Evolutionary conservation across 192 early-diverging fungal genomes (phyloP), one percentile per base, ranked within the genome.

Genomic region (Coemansia javaensis): DNA sequence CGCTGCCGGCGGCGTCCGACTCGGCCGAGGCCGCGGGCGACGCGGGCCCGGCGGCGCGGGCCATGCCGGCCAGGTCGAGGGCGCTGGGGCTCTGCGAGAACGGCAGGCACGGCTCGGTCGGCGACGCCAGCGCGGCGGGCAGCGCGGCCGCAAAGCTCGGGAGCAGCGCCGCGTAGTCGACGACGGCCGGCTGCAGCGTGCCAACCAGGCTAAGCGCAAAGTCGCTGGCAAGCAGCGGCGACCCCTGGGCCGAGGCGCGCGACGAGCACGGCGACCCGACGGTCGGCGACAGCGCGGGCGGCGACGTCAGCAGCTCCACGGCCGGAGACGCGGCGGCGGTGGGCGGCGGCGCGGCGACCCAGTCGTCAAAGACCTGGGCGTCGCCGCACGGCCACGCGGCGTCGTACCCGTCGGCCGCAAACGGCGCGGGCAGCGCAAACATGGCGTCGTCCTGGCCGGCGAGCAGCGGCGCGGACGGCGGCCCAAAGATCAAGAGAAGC

Each of bases 341-440:
- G 10, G 69, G 69, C 44, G 65, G 59, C 21, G 63, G 56, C 18
- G 56, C 53, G 34, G 56, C 48, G 20, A 65, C 53, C 63, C 63
- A 65, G 53, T 73, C 69, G 34, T 65, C 62, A 44, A 73, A 63
- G 38, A 65, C 53, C 62, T 73, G 69, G n/a, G 62, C 45, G 40
- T 70, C 66, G 53, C 59, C 55, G 23, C 44, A 72, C 12, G 62
- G 48, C 68, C 68, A 72, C 18, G 68, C n/a, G n/a, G n/a, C 38
- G 43, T 72, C 68, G 44, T 59, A 64, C 56, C 53, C 60, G 45
- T 73, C 69, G 35, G 57, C n/a, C n/a, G n/a, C 53, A n/a, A 56
- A 50, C 16, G 69, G 52, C n/a, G n/a, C n/a, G n/a, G n/a, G n/a
- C n/a, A n/a, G n/a, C n/a, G n/a, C n/a, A n/a, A n/a, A n/a, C n/a